These are phyloP conservation scores for Tolypocladium pustulatum DNA, from an alignment of 2,329 filamentous ascomycete genomes.

Conservation along the genomic window DNA sequence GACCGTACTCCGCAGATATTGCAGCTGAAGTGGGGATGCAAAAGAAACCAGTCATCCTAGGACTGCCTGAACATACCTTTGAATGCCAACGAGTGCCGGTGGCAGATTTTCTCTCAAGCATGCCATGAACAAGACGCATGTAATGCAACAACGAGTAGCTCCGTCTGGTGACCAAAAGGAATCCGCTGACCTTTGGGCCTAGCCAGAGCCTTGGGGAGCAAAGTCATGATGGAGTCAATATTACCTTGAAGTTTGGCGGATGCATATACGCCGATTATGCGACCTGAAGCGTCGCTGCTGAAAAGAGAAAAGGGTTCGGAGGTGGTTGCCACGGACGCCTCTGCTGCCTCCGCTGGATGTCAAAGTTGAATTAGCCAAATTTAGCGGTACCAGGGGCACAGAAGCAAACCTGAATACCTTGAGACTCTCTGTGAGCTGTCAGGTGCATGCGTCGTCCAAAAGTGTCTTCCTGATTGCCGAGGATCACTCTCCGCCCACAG, in stretches of 20 bases:
- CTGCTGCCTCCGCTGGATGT: not conserved
- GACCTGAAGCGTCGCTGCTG: not conserved
- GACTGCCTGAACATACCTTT: not conserved
- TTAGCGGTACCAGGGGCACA: not conserved
- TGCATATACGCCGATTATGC: conserved; percentile 3
- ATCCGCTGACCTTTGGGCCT: not conserved
- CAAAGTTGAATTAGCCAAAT: not conserved
- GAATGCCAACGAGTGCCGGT: not conserved
- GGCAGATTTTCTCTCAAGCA: not conserved
- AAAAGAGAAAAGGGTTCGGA: not conserved
- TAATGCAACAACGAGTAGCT: not conserved
- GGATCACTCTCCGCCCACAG: not conserved
- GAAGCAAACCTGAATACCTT: not conserved
- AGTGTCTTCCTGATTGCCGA: not conserved
- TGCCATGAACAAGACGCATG: not conserved
- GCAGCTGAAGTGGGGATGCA: not conserved
- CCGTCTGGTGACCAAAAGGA: not conserved
- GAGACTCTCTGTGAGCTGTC: not conserved
- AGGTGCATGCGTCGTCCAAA: not conserved
- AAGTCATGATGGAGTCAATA: not conserved
- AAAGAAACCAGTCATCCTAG: not conserved
- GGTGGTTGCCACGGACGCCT: not conserved
- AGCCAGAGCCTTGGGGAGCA: not conserved
- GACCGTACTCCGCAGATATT: not conserved
- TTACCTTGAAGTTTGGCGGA: conserved; percentile 5